Conservation (phyloP, 78 protist species). For the Monosiga brevicollis region DNA sequence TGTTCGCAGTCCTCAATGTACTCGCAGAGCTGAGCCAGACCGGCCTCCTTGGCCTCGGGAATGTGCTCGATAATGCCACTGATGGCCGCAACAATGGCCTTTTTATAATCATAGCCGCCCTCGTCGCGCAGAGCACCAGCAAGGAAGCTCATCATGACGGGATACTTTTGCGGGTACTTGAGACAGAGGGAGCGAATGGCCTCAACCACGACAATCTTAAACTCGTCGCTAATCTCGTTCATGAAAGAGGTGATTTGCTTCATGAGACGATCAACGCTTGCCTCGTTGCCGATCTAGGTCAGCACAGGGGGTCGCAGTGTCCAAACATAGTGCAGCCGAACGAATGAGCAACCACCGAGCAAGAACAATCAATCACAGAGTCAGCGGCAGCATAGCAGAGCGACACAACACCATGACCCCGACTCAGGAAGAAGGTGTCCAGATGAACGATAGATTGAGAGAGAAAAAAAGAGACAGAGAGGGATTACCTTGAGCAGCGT, state of each 20-base stretch:
- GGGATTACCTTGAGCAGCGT: conserved; percentile 94
- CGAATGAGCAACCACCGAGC: too few species aligned
- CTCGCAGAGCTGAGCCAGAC: conserved; percentile 85
- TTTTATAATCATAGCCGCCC: conserved; percentile 73
- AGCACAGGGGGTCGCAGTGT: too few species aligned
- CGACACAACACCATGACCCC: too few species aligned
- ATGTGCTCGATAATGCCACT: conserved; percentile 44
- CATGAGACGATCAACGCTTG: conserved; percentile 84
- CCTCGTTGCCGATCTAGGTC: conserved; percentile 84
- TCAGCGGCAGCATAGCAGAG: too few species aligned
- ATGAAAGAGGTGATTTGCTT: conserved; percentile 85
- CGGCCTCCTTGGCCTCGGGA: conserved; percentile 69
- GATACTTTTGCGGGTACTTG: conserved; percentile 69
- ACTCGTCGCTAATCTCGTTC: conserved; percentile 90
- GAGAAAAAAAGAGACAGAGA: too few species aligned
- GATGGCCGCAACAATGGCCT: conserved; percentile 83
- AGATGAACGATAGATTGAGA: too few species aligned
- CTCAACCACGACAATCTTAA: conserved; percentile 83
- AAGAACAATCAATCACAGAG: not conserved
- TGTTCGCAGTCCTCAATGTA: conserved; percentile 98
- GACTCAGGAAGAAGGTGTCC: too few species aligned
- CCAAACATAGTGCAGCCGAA: too few species aligned
- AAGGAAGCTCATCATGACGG: conserved; percentile 44
- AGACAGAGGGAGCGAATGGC: conserved; percentile 75
- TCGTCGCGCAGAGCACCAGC: conserved; percentile 52